A percentile compares a stretch with the other conserved stretches of the same genome.
Conservation (phyloP, 2,329 filamentous ascomycete genomes). For the Alternaria tenuissima region DNA sequence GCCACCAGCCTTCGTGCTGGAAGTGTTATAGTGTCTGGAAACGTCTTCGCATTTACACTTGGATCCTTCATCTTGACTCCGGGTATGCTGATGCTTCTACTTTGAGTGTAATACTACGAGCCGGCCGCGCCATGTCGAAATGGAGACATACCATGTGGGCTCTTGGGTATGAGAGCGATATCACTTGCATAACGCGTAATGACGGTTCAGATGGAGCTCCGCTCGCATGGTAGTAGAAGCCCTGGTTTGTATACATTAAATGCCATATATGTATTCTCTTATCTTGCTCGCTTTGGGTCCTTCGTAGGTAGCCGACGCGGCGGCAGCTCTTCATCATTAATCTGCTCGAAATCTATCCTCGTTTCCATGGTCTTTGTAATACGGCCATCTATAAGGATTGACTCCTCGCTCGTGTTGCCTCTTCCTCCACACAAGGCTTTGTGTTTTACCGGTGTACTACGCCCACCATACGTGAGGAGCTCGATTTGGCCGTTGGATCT, state of each 20-base stretch:
- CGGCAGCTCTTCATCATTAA: neutral
- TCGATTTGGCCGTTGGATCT: neutral
- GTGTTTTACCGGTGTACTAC: neutral
- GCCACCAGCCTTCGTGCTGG: neutral
- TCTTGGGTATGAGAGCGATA: neutral
- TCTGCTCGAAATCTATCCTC: neutral
- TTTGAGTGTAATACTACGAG: neutral
- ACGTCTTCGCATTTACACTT: neutral
- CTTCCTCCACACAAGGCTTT: neutral
- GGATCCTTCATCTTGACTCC: neutral
- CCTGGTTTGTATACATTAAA: neutral
- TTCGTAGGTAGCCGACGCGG: neutral
- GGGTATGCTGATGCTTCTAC: conserved; percentile 1
- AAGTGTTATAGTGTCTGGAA: neutral
- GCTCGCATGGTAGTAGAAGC: neutral
- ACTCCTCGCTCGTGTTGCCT: neutral
- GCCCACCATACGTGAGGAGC: neutral
- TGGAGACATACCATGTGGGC: neutral
- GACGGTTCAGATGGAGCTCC: neutral
- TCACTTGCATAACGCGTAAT: neutral
- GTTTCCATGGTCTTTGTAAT: neutral
- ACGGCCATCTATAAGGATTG: neutral
- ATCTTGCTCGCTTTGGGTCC: neutral
- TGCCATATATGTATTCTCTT: neutral
- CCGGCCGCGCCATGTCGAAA: neutral